Conservation (phyloP, 345 rosid species). For the Corchorus olitorius region DNA sequence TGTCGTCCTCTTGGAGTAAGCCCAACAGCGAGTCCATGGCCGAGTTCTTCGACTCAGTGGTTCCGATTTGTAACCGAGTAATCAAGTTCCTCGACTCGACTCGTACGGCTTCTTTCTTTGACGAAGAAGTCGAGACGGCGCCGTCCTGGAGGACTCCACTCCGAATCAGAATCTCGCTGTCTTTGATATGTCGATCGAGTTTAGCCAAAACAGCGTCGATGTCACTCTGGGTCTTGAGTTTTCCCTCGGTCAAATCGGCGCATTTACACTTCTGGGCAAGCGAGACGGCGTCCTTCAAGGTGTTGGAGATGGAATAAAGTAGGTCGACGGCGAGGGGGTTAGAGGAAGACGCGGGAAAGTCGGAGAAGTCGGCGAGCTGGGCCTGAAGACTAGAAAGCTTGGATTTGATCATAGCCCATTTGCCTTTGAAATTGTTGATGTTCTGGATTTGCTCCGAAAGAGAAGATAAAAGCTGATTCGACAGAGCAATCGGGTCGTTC, state of each 20-base stretch:
- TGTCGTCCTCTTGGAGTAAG: conserved; percentile 64
- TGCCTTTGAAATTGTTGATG: conserved; percentile 59
- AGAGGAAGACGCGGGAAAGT: conserved; percentile 44
- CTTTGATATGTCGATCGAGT: conserved; percentile 67
- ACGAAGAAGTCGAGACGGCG: conserved; percentile 28
- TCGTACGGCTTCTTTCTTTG: conserved; percentile 70
- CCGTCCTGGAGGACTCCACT: conserved; percentile 62
- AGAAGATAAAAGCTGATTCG: conserved; percentile 39
- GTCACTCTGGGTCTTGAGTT: conserved; percentile 88
- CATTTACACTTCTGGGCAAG: conserved; percentile 54
- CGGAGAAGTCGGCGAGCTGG: conserved; percentile 67
- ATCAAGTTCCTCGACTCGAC: conserved; percentile 68
- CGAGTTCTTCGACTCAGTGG: conserved; percentile 62
- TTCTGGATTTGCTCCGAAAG: conserved; percentile 48
- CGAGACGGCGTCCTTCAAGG: conserved; percentile 55
- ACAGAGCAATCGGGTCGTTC: conserved; percentile 37
- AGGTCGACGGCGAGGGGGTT: conserved; percentile 64
- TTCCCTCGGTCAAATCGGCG: conserved; percentile 59
- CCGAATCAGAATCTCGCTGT: conserved; percentile 60
- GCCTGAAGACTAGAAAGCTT: conserved; percentile 63
- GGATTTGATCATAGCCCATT: conserved; percentile 67
- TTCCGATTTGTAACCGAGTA: conserved; percentile 81
- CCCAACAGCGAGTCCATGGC: conserved; percentile 72
- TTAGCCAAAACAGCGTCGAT: conserved; percentile 71
- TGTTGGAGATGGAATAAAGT: conserved; percentile 43